A percentile compares a stretch with the other conserved stretches of the same genome.
phyloP scores from a whole-genome alignment of 345 rosid species.

The Salix suchowensis region DNA sequence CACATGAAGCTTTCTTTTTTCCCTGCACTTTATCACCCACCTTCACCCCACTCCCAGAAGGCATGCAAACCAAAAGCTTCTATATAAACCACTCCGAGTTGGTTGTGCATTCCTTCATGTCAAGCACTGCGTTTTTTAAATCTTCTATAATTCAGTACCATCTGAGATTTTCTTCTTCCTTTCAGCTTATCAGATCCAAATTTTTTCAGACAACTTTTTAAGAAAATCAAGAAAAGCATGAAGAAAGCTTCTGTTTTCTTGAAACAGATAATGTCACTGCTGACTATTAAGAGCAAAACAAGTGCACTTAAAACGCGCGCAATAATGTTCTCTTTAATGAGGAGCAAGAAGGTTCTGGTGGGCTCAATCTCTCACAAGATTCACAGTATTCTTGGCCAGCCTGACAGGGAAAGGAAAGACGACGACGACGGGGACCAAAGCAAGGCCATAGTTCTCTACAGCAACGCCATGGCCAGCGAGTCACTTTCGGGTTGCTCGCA shows the following conservation, averaged over 20 bases:
- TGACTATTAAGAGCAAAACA: conserved; percentile 57
- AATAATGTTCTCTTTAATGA: conserved; percentile 53
- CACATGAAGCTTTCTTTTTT: neutral
- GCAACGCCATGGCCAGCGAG: conserved; percentile 18
- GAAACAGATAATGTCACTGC: conserved; percentile 39
- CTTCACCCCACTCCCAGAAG: conserved; percentile 10
- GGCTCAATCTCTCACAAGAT: conserved; percentile 55
- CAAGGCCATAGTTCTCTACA: conserved; percentile 30
- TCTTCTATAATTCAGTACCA: no score
- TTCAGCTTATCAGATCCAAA: neutral
- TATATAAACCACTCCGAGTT: neutral
- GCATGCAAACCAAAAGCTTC: neutral
- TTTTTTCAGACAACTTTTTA: neutral
- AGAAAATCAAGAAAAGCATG: conserved; percentile 52
- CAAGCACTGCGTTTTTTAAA: neutral
- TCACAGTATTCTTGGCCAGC: conserved; percentile 44
- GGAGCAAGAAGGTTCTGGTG: conserved; percentile 44
- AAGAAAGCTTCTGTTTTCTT: conserved; percentile 49
- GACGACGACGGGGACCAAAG: neutral
- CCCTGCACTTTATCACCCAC: neutral
- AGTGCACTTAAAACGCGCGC: conserved; percentile 57
- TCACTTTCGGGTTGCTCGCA: conserved; percentile 9
- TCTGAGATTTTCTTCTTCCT: neutral
- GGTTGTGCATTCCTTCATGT: conserved; percentile 6
- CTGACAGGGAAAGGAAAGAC: conserved; percentile 5